Base-by-base conservation (phyloP, 225 moss, liverwort and hornwort species). In the Physcomitrellopsis africana region DNA sequence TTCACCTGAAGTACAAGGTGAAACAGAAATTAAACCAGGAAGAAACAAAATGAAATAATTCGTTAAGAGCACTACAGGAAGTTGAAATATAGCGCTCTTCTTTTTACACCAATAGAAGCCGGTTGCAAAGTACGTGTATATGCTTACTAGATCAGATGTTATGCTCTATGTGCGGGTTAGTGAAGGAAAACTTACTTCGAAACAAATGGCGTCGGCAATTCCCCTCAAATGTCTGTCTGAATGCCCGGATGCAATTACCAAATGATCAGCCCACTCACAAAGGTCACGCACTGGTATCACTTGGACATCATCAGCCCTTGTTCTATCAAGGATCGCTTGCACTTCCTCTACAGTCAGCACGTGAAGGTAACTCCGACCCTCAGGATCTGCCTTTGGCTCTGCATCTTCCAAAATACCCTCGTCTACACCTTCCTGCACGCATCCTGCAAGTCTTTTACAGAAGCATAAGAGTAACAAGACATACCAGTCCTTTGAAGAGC, bases 221-320 rank as follows among this genome's bases (percentile, higher is more conserved):
- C 95, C 95, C 51, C 91, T 86, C 29, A 95, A 72, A 82, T 95
- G 95, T 42, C 91, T 83, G 68, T 79, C 80, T 15, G 95, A 95
- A 77, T 91, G 85, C 32, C 92, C 93, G 15, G 95, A 91, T 47
- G 91, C 90, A 53, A 95, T 73, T 47, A 95, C 68, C 79, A 95
- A 68, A 71, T 93, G 81, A 77, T 95, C 93, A 43, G 86, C 86
- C 95, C 92, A 93, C 68, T 95, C 95, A 80, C 95, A 95, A 29
- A 78, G 80, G n/a, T 87, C 75, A 18, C 82, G 81, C 27, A 95
- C 91, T n/a, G 81, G 44, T 47, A 95, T 72, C 10, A 90, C 78
- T 74, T 86, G 83, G 27, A 95, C 82, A 76, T 95, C 89, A 68
- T 90, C 91, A 69, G 89, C 95, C 65, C 95, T 88, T 47, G 91